Conservation (phyloP, 768 basidiomycete species). For the Daedaleopsis nitida region DNA sequence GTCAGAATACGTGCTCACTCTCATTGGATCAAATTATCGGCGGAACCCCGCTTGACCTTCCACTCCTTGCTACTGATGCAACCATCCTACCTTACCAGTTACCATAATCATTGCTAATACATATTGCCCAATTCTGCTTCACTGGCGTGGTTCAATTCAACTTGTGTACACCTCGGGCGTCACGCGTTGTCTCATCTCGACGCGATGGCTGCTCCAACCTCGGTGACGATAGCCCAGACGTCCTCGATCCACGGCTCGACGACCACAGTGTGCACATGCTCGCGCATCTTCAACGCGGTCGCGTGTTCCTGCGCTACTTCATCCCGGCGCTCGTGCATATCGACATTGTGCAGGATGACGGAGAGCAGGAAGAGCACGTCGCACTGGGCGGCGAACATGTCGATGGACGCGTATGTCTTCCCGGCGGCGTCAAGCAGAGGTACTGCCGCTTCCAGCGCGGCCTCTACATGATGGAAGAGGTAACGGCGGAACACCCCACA, state of each 20-base stretch:
- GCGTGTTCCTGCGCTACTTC: slow-evolving; percentile 51
- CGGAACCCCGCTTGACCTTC: too few species aligned
- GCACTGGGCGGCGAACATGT: slow-evolving; percentile 58
- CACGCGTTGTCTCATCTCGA: slow-evolving; percentile 21
- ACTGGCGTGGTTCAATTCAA: too few species aligned
- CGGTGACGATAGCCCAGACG: slow-evolving; percentile 58
- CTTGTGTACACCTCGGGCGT: neutral
- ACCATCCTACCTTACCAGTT: too few species aligned
- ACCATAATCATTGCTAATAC: too few species aligned
- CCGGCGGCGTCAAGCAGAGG: slow-evolving; percentile 65
- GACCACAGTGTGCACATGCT: slow-evolving; percentile 43
- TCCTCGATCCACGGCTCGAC: slow-evolving; percentile 55
- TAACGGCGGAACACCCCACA: neutral
- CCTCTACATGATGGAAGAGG: slow-evolving; percentile 13
- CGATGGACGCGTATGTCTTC: slow-evolving; percentile 59
- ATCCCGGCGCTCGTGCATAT: slow-evolving; percentile 55
- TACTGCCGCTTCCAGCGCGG: slow-evolving; percentile 56
- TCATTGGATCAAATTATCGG: too few species aligned
- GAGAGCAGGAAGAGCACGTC: slow-evolving; percentile 76
- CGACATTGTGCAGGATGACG: slow-evolving; percentile 72
- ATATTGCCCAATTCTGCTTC: too few species aligned
- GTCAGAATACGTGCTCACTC: too few species aligned
- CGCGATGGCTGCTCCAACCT: slow-evolving; percentile 60
- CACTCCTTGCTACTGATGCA: too few species aligned
- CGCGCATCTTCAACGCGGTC: slow-evolving; percentile 43